These are phyloP conservation scores for Prototheca cutis DNA, from an alignment of 163 green algal species.

Conservation along the genomic window DNA sequence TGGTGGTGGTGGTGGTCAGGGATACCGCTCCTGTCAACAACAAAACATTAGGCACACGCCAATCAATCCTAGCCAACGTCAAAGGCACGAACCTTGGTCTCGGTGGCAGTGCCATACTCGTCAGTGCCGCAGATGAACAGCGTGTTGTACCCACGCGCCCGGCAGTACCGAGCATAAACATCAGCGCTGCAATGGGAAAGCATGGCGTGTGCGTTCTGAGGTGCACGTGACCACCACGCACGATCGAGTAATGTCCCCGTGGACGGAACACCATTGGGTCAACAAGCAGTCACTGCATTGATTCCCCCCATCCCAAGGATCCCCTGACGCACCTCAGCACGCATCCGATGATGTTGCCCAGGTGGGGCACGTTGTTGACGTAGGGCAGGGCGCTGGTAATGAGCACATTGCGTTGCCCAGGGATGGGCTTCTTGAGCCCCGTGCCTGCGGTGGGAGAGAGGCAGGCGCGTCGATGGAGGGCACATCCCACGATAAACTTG, in stretches of 20 bases:
- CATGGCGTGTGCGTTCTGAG: background rate
- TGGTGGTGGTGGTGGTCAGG: too few relatives aligned
- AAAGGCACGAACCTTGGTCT: constrained; percentile 90
- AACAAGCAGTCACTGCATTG: background rate
- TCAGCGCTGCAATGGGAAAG: constrained; percentile 55
- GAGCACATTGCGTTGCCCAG: constrained; percentile 59
- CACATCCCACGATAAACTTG: too few relatives aligned
- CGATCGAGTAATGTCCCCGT: background rate
- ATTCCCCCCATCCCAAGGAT: background rate
- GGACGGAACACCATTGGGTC: background rate
- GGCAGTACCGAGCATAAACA: constrained; percentile 83
- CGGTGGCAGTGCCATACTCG: constrained; percentile 96
- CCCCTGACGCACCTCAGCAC: constrained; percentile 50
- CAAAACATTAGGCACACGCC: too few relatives aligned
- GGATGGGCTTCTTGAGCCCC: background rate
- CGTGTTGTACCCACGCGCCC: constrained; percentile 78
- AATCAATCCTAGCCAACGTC: too few relatives aligned
- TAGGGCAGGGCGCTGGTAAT: constrained; percentile 94
- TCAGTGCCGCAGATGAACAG: constrained; percentile 97
- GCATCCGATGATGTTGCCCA: constrained; percentile 98
- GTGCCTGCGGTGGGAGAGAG: background rate
- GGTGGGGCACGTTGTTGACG: constrained; percentile 97
- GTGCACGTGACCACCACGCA: background rate
- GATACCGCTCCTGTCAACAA: background rate
- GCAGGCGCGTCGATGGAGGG: background rate